Evolutionary conservation across 176 grass and related monocot genomes (phyloP).

Genomic region (Oryza brachyantha): DNA sequence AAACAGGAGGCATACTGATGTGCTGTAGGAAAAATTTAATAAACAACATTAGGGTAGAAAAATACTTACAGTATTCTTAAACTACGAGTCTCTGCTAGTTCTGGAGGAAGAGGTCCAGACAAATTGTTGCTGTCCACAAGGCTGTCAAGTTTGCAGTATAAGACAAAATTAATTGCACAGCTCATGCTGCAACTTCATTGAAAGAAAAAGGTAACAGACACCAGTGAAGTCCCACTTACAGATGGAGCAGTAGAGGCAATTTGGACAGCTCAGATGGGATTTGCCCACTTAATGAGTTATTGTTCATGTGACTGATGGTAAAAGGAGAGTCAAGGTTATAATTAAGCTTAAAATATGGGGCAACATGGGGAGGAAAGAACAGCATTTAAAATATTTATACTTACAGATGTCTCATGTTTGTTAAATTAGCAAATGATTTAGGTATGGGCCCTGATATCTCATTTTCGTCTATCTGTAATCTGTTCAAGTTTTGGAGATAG

Average conservation of each 20-base stretch:
- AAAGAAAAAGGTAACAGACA: not conserved
- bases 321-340: constrained; percentile 27
- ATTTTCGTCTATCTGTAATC: constrained; percentile 85
- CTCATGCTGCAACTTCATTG: constrained; percentile 1
- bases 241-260: constrained; percentile 54
- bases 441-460: constrained; percentile 83
- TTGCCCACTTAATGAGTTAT: constrained; percentile 94
- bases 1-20: not conserved
- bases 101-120: constrained; percentile 81
- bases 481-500: constrained; percentile 61
- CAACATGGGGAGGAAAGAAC: not conserved
- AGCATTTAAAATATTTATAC: constrained; percentile 29
- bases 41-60: constrained; percentile 5
- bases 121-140: constrained; percentile 90
- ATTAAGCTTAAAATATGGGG: constrained; percentile 17
- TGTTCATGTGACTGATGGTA: constrained; percentile 87
- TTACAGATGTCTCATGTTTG: constrained; percentile 71
- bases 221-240: constrained; percentile 53
- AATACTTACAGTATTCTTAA: constrained; percentile 80
- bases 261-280: constrained; percentile 72
- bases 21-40: not conserved
- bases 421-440: constrained; percentile 81
- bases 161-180: constrained; percentile 12
- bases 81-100: constrained; percentile 35
- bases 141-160: constrained; percentile 46